phyloP scores from a whole-genome alignment of 1,284 basidiomycete species.

The Ganoderma lucidum region DNA sequence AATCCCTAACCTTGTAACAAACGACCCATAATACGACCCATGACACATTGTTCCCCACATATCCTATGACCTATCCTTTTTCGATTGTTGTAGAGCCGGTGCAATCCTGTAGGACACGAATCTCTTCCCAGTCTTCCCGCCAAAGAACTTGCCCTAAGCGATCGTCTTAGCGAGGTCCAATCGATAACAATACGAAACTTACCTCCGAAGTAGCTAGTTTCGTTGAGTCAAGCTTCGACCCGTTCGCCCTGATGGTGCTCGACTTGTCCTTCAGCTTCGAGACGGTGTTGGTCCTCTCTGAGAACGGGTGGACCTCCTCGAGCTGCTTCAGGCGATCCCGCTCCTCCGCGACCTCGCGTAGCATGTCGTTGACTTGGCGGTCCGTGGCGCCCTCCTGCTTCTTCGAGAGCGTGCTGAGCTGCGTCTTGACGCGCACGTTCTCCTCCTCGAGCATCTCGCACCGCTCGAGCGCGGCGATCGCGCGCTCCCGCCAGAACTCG shows the following conservation, averaged over 20 bases:
- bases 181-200: not conserved
- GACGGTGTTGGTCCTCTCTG: constrained; percentile 8
- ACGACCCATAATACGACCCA: not conserved
- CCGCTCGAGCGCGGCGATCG: constrained; percentile 20
- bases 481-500: constrained; percentile 22
- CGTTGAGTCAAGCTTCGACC: constrained; percentile 4
- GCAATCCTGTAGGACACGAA: constrained; percentile 10
- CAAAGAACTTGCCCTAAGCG: constrained; percentile 9
- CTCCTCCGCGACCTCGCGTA: constrained; percentile 28
- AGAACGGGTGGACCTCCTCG: constrained; percentile 17
- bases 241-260: not conserved
- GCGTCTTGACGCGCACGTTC: constrained; percentile 28
- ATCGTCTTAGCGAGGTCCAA: not conserved
- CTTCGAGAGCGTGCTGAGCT: constrained; percentile 20
- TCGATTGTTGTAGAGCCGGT: constrained; percentile 5
- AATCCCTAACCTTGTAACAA: not conserved
- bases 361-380: constrained; percentile 23
- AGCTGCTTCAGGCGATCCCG: constrained; percentile 24
- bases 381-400: constrained; percentile 18
- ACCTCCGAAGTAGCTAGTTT: not conserved
- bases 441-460: constrained; percentile 30
- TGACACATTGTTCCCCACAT: not conserved
- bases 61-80: constrained; percentile 1
- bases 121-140: constrained; percentile 5
- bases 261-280: not conserved